Base-by-base conservation (phyloP, 1,284 basidiomycete species). In the Sporisorium scitamineum region DNA sequence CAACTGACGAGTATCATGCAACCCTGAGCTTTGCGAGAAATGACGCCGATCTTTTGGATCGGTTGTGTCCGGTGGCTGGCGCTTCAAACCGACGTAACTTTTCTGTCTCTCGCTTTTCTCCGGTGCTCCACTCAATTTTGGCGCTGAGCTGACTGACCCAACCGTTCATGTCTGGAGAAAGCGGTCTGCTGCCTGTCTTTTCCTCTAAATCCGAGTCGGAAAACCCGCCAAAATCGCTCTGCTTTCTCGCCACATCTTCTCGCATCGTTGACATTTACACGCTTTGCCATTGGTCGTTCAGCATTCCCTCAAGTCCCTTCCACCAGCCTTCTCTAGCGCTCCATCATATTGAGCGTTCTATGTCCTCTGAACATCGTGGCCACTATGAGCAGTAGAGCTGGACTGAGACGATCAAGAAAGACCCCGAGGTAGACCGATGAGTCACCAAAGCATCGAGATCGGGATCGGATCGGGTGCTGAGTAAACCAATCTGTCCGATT, bases 231-330 rank as follows among this genome's bases (percentile, higher is more conserved):
- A 50, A 50, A 31, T 50, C 48, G 48, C 18, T 6, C 7, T 31
- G 48, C 29, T 31, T 13, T 31, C n/a, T 39, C 50, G 52, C 37
- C 26, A 51, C 34, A 29, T 32, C 27, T 42, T 24, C 18, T 24
- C 18, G 22, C 26, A 26, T 20, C 26, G 24, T 32, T 63, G n/a
- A 70, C 61, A 70, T 55, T 60, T 70, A 45, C 61, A 52, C 42
- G 55, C 61, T 53, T 24, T 60, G n/a, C 57, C 56, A 70, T 63
- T 70, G 67, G 66, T 55, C 56, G 42, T 26, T 29, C 39, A 27
- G 24, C 42, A 14, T n/a, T 48, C 27, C 41, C 5, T 42, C n/a
- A 8, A 42, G 41, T 8, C 5, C 8, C 16, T 20, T 20, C 10
- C 48, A 13, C 18, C 7, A 42, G 39, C 3, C 8, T 9, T 42